Conservation (phyloP, 1,284 basidiomycete genomes). For the Pascua sp. region DNA sequence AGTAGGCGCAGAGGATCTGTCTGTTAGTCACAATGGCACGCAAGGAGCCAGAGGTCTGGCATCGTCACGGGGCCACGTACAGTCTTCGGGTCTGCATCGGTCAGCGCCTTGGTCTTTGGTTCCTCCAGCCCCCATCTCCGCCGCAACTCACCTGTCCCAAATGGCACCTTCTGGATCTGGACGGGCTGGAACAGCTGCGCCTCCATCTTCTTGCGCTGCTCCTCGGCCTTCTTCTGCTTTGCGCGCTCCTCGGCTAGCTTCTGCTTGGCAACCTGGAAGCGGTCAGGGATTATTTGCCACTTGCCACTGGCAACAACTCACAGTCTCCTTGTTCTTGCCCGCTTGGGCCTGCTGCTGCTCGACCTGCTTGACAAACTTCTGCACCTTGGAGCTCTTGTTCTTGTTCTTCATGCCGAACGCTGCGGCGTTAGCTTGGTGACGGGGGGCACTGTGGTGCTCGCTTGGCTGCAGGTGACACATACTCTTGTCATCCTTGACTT, state of each 20-base stretch:
- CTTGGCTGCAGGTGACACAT: background rate
- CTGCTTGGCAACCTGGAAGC: conserved; percentile 65
- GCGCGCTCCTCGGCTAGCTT: conserved; percentile 73
- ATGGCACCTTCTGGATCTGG: conserved; percentile 76
- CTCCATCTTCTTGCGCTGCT: conserved; percentile 77
- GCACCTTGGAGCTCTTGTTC: conserved; percentile 91
- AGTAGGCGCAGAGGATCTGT: conserved; percentile 73
- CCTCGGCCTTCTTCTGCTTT: conserved; percentile 74
- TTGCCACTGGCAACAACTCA: conserved; percentile 23
- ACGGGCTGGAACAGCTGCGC: conserved; percentile 69
- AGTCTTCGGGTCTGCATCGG: conserved; percentile 72
- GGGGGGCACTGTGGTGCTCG: background rate
- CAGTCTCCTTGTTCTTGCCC: conserved; percentile 71
- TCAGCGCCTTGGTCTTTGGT: conserved; percentile 6
- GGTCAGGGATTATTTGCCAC: background rate
- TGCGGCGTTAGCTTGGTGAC: background rate
- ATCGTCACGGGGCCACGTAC: conserved; percentile 13
- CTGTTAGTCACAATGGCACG: background rate
- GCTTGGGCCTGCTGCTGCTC: conserved; percentile 64
- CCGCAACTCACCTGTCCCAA: conserved; percentile 66
- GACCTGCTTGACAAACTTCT: conserved; percentile 74
- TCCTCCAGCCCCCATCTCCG: too few species aligned
- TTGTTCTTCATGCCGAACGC: conserved; percentile 93
- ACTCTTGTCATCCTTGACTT: conserved; percentile 42
- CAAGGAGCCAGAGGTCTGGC: background rate